Evolutionary conservation across 2,329 filamentous ascomycete species (phyloP).

Genomic region (Teratosphaeria pseudoeucalypti): DNA sequence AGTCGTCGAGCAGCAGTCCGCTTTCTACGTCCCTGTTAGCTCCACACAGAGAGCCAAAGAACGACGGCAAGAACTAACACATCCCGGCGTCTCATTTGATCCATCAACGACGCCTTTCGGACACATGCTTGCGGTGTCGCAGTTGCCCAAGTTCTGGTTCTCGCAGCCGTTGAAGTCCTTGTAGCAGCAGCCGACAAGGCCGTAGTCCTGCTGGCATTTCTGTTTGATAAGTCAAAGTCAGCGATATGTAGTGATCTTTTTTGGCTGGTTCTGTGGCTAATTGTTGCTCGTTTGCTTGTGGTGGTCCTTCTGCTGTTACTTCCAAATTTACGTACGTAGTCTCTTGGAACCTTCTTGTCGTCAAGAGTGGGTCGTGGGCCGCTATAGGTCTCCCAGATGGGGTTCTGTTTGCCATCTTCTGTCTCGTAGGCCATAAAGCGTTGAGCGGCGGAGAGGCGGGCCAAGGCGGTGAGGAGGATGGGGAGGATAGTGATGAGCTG

Average conservation of each 20-base stretch:
- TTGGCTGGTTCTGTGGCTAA: no score
- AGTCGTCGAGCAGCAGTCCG: background rate
- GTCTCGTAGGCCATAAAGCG: background rate
- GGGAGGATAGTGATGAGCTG: background rate
- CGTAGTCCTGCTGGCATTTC: background rate
- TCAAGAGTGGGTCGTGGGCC: background rate
- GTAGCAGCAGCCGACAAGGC: background rate
- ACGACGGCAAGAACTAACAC: background rate
- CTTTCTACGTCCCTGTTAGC: conserved; percentile 7
- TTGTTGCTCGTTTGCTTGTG: no score
- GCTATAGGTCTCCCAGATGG: background rate
- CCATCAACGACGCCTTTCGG: background rate
- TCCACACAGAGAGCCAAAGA: no score
- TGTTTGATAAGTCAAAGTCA: background rate
- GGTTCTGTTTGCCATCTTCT: background rate
- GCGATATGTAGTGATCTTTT: no score
- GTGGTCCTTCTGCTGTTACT: background rate
- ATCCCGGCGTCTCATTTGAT: background rate
- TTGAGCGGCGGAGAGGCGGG: background rate
- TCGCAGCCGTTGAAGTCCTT: background rate
- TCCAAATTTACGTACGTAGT: background rate
- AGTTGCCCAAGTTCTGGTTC: background rate
- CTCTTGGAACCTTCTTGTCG: background rate
- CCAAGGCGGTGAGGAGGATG: background rate
- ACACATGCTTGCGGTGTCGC: background rate